These are phyloP conservation scores for Rosa multiflora DNA, from an alignment of 306 rosid genomes.

Conservation along the genomic window DNA sequence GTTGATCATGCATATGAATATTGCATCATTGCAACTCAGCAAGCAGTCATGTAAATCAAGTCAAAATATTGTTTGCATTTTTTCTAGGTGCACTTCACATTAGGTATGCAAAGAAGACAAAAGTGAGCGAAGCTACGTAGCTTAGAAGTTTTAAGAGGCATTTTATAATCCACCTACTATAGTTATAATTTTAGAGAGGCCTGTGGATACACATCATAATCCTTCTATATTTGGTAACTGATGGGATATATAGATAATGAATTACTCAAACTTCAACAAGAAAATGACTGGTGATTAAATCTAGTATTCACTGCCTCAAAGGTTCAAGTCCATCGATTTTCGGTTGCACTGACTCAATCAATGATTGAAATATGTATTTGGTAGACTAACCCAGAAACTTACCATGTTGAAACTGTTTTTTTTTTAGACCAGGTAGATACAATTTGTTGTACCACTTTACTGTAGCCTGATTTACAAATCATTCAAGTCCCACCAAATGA, in stretches of 20 bases:
- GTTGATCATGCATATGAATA: background rate
- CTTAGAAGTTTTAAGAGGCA: background rate
- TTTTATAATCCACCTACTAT: background rate
- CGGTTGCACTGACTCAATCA: background rate
- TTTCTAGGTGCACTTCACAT: background rate
- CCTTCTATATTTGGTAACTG: background rate
- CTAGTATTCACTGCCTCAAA: background rate
- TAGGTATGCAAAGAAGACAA: background rate
- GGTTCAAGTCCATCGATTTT: background rate
- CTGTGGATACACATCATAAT: background rate
- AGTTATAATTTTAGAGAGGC: background rate
- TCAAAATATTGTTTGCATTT: background rate
- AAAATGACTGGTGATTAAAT: background rate
- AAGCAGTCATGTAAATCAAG: background rate
- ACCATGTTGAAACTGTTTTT: background rate
- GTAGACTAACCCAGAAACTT: background rate
- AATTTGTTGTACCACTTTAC: background rate
- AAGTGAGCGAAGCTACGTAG: background rate
- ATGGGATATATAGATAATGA: background rate
- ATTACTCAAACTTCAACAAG: background rate
- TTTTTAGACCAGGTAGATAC: background rate
- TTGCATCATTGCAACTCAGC: background rate
- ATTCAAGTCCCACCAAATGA: background rate
- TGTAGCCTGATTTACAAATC: background rate
- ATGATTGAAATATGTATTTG: background rate